phyloP scores from a whole-genome alignment of 768 basidiomycete genomes.

The Nidularia sp. region DNA sequence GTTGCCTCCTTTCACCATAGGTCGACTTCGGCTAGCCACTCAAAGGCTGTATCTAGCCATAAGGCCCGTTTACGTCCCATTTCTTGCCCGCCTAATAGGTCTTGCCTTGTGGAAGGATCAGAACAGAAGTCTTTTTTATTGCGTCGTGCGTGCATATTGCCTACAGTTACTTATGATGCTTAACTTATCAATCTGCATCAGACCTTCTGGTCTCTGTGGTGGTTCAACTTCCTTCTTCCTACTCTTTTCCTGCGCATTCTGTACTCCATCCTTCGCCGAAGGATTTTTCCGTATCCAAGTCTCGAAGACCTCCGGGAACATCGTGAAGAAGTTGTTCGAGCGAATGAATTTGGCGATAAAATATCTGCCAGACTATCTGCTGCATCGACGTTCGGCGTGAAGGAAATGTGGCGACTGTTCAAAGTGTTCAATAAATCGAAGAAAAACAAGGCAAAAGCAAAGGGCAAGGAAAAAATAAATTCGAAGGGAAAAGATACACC shows the following conservation, averaged over 20 bases:
- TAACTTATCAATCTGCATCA: conserved; percentile 15
- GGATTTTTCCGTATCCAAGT: conserved; percentile 51
- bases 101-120: conserved; percentile 57
- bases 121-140: conserved; percentile 42
- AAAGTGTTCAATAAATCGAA: conserved; percentile 33
- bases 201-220: conserved; percentile 67
- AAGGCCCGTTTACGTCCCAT: conserved; percentile 44
- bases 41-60: conserved; percentile 54
- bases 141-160: conserved; percentile 35
- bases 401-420: conserved; percentile 53
- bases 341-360: conserved; percentile 48
- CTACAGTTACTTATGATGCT: background rate
- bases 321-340: conserved; percentile 41
- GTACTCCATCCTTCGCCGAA: conserved; percentile 43
- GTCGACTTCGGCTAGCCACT: conserved; percentile 43
- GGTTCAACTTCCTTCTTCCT: conserved; percentile 51
- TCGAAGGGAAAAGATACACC: conserved; percentile 6
- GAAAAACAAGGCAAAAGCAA: conserved; percentile 25
- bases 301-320: conserved; percentile 49
- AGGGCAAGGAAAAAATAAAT: conserved; percentile 7
- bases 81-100: conserved; percentile 28
- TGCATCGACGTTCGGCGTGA: conserved; percentile 39
- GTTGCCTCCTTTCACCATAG: conserved; percentile 48
- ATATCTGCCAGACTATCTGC: conserved; percentile 41
- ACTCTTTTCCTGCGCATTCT: conserved; percentile 43